A percentile compares a stretch with the other conserved stretches of the same genome.
Evolutionary conservation across 2,329 filamentous ascomycete genomes (phyloP).

Genomic region (Stachybotrys chlorohalonatus): DNA sequence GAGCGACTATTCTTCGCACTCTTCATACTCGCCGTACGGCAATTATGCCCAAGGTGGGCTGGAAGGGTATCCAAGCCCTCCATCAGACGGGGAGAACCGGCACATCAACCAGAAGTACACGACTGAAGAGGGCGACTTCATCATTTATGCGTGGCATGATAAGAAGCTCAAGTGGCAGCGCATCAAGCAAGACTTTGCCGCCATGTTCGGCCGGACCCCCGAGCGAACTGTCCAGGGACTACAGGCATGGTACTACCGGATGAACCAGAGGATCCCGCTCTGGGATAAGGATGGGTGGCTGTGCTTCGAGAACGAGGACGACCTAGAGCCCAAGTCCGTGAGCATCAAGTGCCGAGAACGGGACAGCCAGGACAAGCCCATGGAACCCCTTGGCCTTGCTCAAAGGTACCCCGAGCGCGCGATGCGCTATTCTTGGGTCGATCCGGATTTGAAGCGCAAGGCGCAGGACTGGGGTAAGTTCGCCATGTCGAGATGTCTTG

Average conservation of each 20-base stretch:
- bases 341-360: constrained; percentile 30
- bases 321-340: constrained; percentile 25
- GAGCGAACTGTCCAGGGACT: constrained; percentile 30
- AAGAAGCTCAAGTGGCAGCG: constrained; percentile 32
- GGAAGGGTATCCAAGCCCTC: constrained; percentile 24
- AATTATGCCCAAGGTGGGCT: constrained; percentile 10
- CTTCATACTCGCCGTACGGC: constrained; percentile 10
- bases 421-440: constrained; percentile 35
- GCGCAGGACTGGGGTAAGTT: constrained; percentile 32
- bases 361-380: constrained; percentile 25
- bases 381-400: constrained; percentile 26
- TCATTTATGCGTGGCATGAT: constrained; percentile 34
- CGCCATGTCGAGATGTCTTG: not conserved
- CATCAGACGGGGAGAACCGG: constrained; percentile 24
- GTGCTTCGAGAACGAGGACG: constrained; percentile 28
- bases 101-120: constrained; percentile 36
- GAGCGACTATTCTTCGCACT: not conserved
- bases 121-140: constrained; percentile 32
- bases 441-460: constrained; percentile 24
- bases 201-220: constrained; percentile 26
- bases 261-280: constrained; percentile 30
- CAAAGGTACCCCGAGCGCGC: constrained; percentile 39
- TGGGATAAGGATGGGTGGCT: constrained; percentile 31
- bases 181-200: constrained; percentile 28
- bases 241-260: constrained; percentile 34